Percentiles rank a stretch among this genome's conserved stretches.
Conservation (phyloP, 345 rosid species). For the Psidium guajava region DNA sequence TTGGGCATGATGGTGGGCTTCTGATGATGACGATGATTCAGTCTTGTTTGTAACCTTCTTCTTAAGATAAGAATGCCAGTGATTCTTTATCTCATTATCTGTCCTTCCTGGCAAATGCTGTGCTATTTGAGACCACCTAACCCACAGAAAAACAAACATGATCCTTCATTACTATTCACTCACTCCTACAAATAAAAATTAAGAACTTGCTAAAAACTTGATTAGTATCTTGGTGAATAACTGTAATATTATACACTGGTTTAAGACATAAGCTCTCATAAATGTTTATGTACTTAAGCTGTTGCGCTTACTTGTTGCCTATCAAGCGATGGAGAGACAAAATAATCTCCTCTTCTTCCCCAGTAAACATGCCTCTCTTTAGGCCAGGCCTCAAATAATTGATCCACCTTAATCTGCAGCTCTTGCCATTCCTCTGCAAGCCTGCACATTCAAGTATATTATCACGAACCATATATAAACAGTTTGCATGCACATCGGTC, state of each 20-base stretch:
- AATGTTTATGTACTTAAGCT: neutral
- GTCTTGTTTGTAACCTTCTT: neutral
- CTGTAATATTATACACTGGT: neutral
- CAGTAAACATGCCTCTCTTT: constrained; percentile 51
- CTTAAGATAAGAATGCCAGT: constrained; percentile 77
- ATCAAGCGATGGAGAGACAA: constrained; percentile 53
- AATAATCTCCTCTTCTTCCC: constrained; percentile 62
- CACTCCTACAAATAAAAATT: neutral
- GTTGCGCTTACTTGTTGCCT: constrained; percentile 74
- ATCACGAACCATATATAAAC: neutral
- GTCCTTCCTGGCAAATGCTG: constrained; percentile 91
- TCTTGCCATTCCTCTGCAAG: constrained; percentile 82
- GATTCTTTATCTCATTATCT: constrained; percentile 86
- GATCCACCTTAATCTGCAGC: constrained; percentile 93
- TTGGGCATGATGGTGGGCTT: neutral
- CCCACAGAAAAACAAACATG: neutral
- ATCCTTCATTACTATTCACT: neutral
- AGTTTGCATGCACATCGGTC: neutral
- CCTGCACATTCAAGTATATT: constrained; percentile 26
- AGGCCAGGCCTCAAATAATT: constrained; percentile 89
- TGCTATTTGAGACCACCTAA: constrained; percentile 88
- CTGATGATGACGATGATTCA: neutral
- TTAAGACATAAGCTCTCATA: neutral
- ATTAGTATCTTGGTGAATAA: neutral
- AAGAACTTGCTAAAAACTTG: neutral